Evolutionary conservation across 495 filamentous ascomycete species (phyloP).

Genomic region (Podospora tetraspora): DNA sequence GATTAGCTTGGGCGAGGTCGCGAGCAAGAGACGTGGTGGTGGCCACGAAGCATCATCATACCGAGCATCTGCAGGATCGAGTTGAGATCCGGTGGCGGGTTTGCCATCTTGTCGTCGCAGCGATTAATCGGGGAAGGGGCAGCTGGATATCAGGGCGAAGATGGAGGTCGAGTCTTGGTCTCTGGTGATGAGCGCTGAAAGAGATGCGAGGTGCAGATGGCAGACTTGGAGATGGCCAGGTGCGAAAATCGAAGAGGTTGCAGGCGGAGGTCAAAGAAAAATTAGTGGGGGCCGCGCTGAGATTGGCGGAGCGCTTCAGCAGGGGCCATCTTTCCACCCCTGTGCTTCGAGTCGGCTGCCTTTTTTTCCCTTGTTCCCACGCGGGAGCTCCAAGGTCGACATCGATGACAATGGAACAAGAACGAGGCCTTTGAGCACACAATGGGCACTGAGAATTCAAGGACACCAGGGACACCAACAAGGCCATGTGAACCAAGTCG

Average conservation of each 20-base stretch:
- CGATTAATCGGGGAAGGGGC: not conserved
- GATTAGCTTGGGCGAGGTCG: not conserved
- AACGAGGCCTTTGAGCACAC: not conserved
- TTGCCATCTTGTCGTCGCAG: slow-evolving; percentile 24
- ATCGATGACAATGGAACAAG: not conserved
- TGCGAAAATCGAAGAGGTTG: not conserved
- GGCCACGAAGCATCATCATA: not conserved
- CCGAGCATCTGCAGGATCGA: slow-evolving; percentile 27
- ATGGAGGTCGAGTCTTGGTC: not conserved
- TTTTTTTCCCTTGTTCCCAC: not conserved
- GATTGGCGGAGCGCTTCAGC: not conserved
- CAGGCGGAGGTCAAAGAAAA: slow-evolving; percentile 4
- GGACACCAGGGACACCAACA: not conserved
- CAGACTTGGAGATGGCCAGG: not conserved
- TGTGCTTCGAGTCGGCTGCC: not conserved
- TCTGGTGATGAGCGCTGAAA: not conserved
- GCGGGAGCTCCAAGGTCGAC: not conserved
- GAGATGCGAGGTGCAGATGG: not conserved
- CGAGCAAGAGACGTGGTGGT: not conserved
- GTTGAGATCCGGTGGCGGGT: slow-evolving; percentile 25
- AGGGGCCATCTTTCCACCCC: not conserved
- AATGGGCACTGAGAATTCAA: not conserved
- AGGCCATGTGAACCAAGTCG: too few species aligned
- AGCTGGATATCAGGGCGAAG: not conserved
- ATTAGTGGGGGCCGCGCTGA: not conserved